Percentiles rank a stretch among this genome's conserved stretches.
Evolutionary conservation across 2,329 filamentous ascomycete species (phyloP).

Genomic region (Trichoderma endophyticum): DNA sequence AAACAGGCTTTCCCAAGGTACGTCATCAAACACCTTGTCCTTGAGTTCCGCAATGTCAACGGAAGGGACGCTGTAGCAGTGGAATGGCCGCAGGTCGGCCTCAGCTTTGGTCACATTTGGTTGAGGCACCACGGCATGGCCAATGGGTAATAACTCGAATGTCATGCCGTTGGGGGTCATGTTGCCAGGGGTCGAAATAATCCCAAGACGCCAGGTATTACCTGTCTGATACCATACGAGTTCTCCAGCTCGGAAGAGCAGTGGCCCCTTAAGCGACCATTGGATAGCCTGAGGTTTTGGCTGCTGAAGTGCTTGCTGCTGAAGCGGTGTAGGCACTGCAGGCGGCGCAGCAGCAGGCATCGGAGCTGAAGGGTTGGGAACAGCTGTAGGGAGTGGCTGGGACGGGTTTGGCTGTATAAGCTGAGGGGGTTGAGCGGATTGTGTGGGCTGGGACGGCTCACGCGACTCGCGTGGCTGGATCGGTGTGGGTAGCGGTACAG

Average conservation of each 20-base stretch:
- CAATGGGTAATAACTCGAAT: slow-evolving; percentile 42
- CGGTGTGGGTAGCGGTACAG: slow-evolving; percentile 19
- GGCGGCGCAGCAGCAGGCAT: not conserved
- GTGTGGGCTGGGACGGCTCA: slow-evolving; percentile 22
- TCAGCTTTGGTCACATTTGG: slow-evolving; percentile 39
- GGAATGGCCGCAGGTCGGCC: slow-evolving; percentile 47
- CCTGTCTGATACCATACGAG: slow-evolving; percentile 50
- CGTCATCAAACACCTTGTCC: slow-evolving; percentile 39
- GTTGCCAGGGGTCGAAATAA: slow-evolving; percentile 39
- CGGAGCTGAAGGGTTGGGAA: slow-evolving; percentile 12
- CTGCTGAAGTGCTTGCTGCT: not conserved
- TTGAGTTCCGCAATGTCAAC: slow-evolving; percentile 40
- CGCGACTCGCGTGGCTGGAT: slow-evolving; percentile 21
- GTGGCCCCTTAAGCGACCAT: slow-evolving; percentile 35
- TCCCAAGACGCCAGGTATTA: slow-evolving; percentile 47
- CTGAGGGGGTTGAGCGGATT: not conserved
- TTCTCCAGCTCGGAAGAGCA: slow-evolving; percentile 48
- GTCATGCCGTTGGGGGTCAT: slow-evolving; percentile 30
- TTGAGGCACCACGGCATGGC: slow-evolving; percentile 38
- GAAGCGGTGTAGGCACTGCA: not conserved
- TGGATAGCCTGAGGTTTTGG: slow-evolving; percentile 19
- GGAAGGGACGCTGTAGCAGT: slow-evolving; percentile 49
- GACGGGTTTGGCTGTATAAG: not conserved
- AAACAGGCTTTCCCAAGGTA: slow-evolving; percentile 43
- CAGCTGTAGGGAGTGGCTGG: slow-evolving; percentile 17